Evolutionary conservation across 345 rosid genomes (phyloP), one percentile per base, ranked within the genome.

Genomic region (Punica granatum): DNA sequence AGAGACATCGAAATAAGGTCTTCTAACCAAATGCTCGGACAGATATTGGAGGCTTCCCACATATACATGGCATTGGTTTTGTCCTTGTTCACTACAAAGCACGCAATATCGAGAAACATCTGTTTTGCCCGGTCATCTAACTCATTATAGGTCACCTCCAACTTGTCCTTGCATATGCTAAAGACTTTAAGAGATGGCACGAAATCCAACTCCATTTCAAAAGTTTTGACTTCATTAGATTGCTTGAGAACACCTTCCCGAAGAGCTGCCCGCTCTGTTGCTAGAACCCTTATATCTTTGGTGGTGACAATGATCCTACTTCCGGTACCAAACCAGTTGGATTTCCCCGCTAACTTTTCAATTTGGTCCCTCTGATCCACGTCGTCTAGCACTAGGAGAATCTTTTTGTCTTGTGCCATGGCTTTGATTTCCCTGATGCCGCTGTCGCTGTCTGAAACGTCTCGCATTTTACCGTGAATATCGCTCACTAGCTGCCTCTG

Each of bases 401-500:
- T 43, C 49, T 58, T 26, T 1, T 28, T 56, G 4, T 67, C 28
- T 2, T 39, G 32, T 35, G 36, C 16, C 4, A 7, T 21, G 34
- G 56, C 64, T 34, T 3, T 6, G 0, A 36, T 51, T 5, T 0
- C n/a, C 44, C 51, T 7, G 25, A 36, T 67, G 13, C 62, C 62
- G 6, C 32, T 0, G 25, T 23, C 9, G 34, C 13, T 56, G 6
- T 16, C 62, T 15, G 21, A 0, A 69, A 77, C 43, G 28, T 71
- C 75, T 15, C 69, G 69, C 4, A 68, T 51, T 69, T 66, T 60
- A 68, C 11, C 39, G 11, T 30, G 37, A 63, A 56, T 53, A 43
- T 73, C 68, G 0, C 53, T 30, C 10, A 73, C 51, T 26, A 76
- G 72, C 37, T 72, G 41, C 60, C 46, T 61, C 25, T 72, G 76